phyloP scores from a whole-genome alignment of 202 grass and related monocot species.

The Setaria italica region DNA sequence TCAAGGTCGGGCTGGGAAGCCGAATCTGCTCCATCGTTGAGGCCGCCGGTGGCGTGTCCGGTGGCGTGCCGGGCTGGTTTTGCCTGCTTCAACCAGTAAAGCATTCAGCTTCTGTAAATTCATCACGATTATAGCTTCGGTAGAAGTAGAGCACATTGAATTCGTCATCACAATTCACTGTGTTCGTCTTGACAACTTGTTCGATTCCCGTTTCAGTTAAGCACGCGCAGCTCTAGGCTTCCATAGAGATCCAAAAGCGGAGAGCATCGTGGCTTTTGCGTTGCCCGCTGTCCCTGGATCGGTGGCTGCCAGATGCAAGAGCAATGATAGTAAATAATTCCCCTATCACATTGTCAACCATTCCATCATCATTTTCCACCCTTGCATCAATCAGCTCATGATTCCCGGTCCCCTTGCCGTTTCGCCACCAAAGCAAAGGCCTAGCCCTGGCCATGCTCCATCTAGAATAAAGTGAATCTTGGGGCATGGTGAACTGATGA shows the following conservation, averaged over 20 bases:
- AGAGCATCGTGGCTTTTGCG: conserved; percentile 34
- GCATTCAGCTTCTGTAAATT: not conserved
- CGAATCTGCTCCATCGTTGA: too few species aligned
- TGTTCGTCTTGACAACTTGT: not conserved
- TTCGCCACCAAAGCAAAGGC: conserved; percentile 12
- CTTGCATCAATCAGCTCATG: conserved; percentile 32
- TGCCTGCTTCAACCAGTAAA: not conserved
- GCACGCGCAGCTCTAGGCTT: not conserved
- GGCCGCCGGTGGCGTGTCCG: too few species aligned
- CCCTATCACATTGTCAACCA: conserved; percentile 40
- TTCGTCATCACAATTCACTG: not conserved
- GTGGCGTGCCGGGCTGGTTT: too few species aligned
- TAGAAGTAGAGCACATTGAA: not conserved
- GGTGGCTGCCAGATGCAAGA: conserved; percentile 40
- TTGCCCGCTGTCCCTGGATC: conserved; percentile 46
- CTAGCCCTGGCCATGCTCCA: not conserved
- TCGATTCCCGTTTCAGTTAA: not conserved
- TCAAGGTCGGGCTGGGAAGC: too few species aligned
- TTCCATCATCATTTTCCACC: conserved; percentile 37
- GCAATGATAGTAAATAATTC: conserved; percentile 45
- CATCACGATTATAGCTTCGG: not conserved
- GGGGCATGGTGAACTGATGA: not conserved
- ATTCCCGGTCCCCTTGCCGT: conserved; percentile 30
- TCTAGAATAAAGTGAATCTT: not conserved
- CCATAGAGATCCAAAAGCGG: conserved; percentile 10